A percentile compares a stretch with the other conserved stretches of the same genome.
Conservation (phyloP, 2,329 filamentous ascomycete genomes). For the Triangularia verruculosa region DNA sequence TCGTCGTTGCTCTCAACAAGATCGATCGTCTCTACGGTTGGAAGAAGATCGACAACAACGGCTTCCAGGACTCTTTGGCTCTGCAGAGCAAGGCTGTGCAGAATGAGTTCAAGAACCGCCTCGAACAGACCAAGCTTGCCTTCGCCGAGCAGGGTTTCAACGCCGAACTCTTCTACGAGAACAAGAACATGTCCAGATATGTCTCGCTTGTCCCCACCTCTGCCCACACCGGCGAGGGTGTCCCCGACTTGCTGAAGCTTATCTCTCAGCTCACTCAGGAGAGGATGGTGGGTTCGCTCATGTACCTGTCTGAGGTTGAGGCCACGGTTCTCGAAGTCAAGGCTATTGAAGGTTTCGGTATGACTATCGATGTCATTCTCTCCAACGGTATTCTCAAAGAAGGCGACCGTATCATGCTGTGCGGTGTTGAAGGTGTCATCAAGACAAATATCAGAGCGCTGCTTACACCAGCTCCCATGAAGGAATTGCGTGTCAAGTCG, state of each 20-base stretch:
- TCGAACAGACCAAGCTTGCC: constrained; percentile 87
- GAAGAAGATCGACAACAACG: constrained; percentile 99
- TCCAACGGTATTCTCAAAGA: constrained; percentile 94
- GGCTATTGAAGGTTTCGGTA: constrained; percentile 97
- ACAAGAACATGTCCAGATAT: constrained; percentile 91
- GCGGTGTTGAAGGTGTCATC: constrained; percentile 95
- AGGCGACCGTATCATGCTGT: constrained; percentile 91
- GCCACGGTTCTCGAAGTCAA: constrained; percentile 98
- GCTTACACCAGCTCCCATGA: constrained; percentile 87
- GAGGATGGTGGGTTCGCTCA: constrained; percentile 93
- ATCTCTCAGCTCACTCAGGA: constrained; percentile 90
- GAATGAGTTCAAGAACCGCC: constrained; percentile 87
- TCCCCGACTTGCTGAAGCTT: constrained; percentile 97
- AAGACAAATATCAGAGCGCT: constrained; percentile 92
- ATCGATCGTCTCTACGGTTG: constrained; percentile 99
- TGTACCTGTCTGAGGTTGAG: constrained; percentile 98
- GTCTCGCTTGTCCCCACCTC: constrained; percentile 98
- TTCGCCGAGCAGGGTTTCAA: constrained; percentile 98
- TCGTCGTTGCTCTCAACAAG: constrained; percentile 99
- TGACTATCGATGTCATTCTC: constrained; percentile 95
- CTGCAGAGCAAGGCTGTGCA: constrained; percentile 91
- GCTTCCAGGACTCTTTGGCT: constrained; percentile 87
- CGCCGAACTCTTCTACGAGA: constrained; percentile 93
- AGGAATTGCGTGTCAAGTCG: constrained; percentile 92
- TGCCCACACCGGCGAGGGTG: constrained; percentile 97